Base-by-base conservation (phyloP, 768 basidiomycete species). In the Calocera viscosa region DNA sequence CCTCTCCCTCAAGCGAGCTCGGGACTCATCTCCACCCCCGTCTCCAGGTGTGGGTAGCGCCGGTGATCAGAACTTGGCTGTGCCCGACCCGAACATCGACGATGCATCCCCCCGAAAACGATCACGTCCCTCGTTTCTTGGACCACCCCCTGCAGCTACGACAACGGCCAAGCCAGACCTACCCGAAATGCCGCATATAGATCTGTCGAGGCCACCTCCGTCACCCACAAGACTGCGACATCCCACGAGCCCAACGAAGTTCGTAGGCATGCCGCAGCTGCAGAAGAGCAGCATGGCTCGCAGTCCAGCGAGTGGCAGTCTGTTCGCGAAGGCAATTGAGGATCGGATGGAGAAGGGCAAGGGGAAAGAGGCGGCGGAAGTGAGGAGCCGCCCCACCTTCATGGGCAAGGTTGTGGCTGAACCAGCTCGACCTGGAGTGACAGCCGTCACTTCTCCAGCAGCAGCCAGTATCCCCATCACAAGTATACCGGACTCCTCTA, bases 1-100 rank as follows among this genome's bases (percentile, higher is more conserved):
- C 53, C 53, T 60, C 30, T 60, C 53, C 30, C 53, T 60, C 26
- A 60, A 60, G 19, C 53, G 53, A 32, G 53, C 53, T 32, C 53
- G 53, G 14, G 53, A 60, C 30, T 60, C 53, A 8, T 28, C 24
- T 17, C 24, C 53, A 60, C 53, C 53, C 5, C 19, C 53, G 26
- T 26, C 53, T 60, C 53, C 53, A 7, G 19, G 43, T 19, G 19
- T 47, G 5, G 19, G 30, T 11, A 60, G 16, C 19, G 14, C 24
- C 19, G 14, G 19, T 14, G 35, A 38, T 14, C 7, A 38, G 7
- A 14, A 32, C 30, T 30, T 60, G 19, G 19, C 24, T 11, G 26
- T 32, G 26, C 53, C 53, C 2, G 53, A 60, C 22, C 53, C 53
- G 30, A 22, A 60, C 30, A 60, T 60, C 30, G 53, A 60, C 19